Evolutionary conservation across 2,329 filamentous ascomycete genomes (phyloP), one percentile per base, ranked within the genome.

Genomic region (Phaeosphaeriaceae sp.): DNA sequence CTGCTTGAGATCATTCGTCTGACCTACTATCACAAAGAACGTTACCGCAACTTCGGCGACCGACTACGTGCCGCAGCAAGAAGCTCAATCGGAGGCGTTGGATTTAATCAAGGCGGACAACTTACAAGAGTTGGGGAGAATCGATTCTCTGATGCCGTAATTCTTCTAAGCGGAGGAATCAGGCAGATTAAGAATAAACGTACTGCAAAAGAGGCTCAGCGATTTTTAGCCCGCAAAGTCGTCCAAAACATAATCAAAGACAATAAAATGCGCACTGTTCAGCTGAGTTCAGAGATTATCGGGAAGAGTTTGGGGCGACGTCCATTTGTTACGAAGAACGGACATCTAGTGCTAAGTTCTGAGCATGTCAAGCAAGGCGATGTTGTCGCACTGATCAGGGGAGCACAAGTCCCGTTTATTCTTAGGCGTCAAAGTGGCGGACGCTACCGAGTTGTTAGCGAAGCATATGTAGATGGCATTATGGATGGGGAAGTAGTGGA

Each of bases 401-500:
- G 59, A n/a, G 39, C 30, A 3, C 47, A 60, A 15, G 50, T 53
- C 15, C 59, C 54, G 7, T 60, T 58, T 40, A 40, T 62, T 23
- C 36, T 62, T 37, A 40, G 59, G 17, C 38, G 28, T 13, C 40
- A 32, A 5, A 20, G 23, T 8, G 12, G 18, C 9, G 44, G 46
- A 15, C 13, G 35, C 17, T 56, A 49, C 42, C 15, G 29, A 7
- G 9, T 60, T 9, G 34, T 62, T 9, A 42, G 56, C 15, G 59
- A 62, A 48, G 57, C 59, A 8, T 62, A 60, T 13, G 50, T 62
- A 4, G 56, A 60, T 13, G 54, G 54, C 18, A 56, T 62, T 15
- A 62, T 62, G 56, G 50, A 62, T n/a, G 58, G 58, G 32, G 56
- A 61, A 40, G 42, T 50, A 17, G 43, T 54, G 3, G 56, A 17